A percentile compares a stretch with the other conserved stretches of the same genome.
Conservation (phyloP, 2,329 filamentous ascomycete genomes). For the Colletotrichum orbiculare region DNA sequence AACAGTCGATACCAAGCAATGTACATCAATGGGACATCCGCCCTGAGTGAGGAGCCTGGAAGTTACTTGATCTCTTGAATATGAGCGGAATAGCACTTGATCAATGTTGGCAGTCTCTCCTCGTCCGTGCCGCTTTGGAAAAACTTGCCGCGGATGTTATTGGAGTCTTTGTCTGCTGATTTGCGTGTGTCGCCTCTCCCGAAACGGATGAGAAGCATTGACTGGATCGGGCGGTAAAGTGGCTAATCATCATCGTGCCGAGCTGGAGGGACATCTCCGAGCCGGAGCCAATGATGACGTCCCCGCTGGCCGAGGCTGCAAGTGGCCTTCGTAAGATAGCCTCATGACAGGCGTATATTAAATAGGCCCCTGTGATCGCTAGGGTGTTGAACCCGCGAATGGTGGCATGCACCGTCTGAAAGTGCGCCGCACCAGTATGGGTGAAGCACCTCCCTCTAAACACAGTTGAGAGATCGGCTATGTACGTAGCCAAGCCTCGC, state of each 20-base stretch:
- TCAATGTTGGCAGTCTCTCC: slow-evolving; percentile 1
- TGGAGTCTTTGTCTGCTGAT: background rate
- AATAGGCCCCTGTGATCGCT: slow-evolving; percentile 3
- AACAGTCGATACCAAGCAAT: slow-evolving; percentile 41
- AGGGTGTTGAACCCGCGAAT: slow-evolving; percentile 10
- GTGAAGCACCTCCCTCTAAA: background rate
- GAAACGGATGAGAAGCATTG: too few relatives aligned
- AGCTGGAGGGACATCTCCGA: slow-evolving; percentile 10
- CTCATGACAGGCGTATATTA: slow-evolving; percentile 15
- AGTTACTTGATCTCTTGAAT: slow-evolving; percentile 24
- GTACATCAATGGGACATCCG: slow-evolving; percentile 16
- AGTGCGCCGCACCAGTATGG: slow-evolving; percentile 5
- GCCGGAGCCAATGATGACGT: slow-evolving; percentile 11
- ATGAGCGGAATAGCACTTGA: background rate
- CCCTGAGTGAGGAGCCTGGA: background rate
- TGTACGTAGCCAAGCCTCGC: too few relatives aligned
- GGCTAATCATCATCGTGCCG: slow-evolving; percentile 16
- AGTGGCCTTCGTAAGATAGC: slow-evolving; percentile 14
- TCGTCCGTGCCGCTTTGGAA: slow-evolving; percentile 1
- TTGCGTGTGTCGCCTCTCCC: background rate
- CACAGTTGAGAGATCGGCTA: too few relatives aligned
- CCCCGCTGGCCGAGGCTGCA: slow-evolving; percentile 2
- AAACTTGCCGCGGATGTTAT: slow-evolving; percentile 8
- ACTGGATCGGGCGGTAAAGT: slow-evolving; percentile 11
- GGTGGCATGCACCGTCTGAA: slow-evolving; percentile 13